Evolutionary conservation across 139 green algal species (phyloP).

Genomic region (Chlorella vulgaris): DNA sequence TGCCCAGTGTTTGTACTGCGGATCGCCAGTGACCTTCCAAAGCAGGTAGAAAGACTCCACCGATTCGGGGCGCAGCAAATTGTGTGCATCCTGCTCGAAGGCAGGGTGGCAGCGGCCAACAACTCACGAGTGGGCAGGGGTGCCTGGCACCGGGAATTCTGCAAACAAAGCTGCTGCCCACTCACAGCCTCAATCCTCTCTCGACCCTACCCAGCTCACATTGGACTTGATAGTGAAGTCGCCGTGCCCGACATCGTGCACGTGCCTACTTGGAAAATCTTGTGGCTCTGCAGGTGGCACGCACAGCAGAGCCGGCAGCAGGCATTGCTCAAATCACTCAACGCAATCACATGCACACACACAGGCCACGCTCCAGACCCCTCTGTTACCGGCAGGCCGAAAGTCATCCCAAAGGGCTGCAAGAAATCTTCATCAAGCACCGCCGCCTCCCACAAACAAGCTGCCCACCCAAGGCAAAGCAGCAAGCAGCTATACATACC

Average conservation of each 20-base stretch:
- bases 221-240: constrained; percentile 59
- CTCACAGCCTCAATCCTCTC: background rate
- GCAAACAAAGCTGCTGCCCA: background rate
- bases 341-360: no score
- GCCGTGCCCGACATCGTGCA: constrained; percentile 46
- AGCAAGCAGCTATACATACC: background rate
- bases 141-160: no score
- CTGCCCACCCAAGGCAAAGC: no score
- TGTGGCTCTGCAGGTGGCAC: background rate
- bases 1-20: constrained; percentile 22
- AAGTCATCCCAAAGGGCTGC: no score
- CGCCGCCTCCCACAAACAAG: no score
- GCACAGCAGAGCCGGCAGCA: no score
- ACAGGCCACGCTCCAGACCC: no score
- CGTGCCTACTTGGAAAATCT: constrained; percentile 51
- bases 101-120: no score
- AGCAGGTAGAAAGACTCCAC: constrained; percentile 87
- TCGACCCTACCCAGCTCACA: constrained; percentile 7
- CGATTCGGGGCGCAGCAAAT: constrained; percentile 85
- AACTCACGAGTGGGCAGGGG: no score
- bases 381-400: background rate
- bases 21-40: constrained; percentile 69
- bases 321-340: no score
- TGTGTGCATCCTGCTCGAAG: constrained; percentile 54
- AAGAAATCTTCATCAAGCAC: no score